Evolutionary conservation across 768 basidiomycete species (phyloP).

Genomic region (Serendipita sp.): DNA sequence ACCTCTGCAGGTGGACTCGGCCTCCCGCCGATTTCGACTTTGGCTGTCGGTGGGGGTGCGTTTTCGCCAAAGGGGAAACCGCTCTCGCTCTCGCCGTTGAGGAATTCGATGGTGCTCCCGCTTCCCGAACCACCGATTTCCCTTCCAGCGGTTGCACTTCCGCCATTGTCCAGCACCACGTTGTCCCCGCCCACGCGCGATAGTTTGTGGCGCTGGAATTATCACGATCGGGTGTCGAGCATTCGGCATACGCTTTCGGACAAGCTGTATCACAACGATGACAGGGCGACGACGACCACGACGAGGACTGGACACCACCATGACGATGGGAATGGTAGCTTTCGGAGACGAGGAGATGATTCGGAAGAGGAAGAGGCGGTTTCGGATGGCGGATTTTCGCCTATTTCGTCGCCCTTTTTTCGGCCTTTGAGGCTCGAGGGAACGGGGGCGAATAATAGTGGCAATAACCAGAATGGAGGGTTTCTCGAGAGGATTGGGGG

Average conservation of each 20-base stretch:
- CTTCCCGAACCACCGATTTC: too few species aligned
- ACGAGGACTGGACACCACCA: not conserved
- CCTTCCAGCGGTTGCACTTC: not conserved
- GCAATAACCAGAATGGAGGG: not conserved
- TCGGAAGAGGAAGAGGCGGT: slow-evolving; percentile 3
- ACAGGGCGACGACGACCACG: not conserved
- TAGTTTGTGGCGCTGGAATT: slow-evolving; percentile 1
- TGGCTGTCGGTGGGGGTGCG: not conserved
- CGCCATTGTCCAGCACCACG: not conserved
- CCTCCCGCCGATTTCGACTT: not conserved
- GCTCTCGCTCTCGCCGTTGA: not conserved
- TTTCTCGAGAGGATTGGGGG: not conserved
- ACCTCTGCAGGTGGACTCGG: not conserved
- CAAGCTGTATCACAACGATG: not conserved
- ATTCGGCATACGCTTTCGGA: slow-evolving; percentile 1
- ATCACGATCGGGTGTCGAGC: slow-evolving; percentile 5
- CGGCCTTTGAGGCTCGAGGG: not conserved
- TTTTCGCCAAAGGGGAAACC: not conserved
- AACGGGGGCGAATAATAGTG: too few species aligned
- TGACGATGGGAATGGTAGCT: not conserved
- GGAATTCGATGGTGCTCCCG: not conserved
- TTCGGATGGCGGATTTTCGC: not conserved
- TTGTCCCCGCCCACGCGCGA: not conserved
- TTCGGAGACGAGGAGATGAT: not conserved
- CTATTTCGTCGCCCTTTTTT: not conserved